phyloP scores from a whole-genome alignment of 2,329 filamentous ascomycete genomes.

The Thyridium curvatum region DNA sequence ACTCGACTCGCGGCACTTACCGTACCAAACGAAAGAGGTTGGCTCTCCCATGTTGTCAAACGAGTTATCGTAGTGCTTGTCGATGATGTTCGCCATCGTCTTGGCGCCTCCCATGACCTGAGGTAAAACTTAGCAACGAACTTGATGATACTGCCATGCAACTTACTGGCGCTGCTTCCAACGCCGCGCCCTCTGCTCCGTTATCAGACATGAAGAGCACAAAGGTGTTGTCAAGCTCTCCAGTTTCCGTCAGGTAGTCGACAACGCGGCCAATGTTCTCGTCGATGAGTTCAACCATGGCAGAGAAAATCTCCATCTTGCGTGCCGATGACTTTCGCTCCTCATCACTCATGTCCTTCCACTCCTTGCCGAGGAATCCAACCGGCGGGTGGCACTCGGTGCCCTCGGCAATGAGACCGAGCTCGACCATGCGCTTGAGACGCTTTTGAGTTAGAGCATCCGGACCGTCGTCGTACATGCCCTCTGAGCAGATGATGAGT shows the following conservation, averaged over 20 bases:
- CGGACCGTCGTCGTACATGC: conserved; percentile 54
- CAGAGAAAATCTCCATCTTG: conserved; percentile 56
- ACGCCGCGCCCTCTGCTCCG: conserved; percentile 19
- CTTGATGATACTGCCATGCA: no score
- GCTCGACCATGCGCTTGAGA: conserved; percentile 46
- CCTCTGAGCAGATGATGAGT: conserved; percentile 11
- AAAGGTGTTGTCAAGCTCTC: conserved; percentile 57
- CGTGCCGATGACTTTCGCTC: conserved; percentile 39
- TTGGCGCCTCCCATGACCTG: conserved; percentile 4
- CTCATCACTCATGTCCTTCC: conserved; percentile 37
- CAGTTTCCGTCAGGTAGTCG: conserved; percentile 45
- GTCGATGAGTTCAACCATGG: conserved; percentile 58
- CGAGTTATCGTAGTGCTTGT: conserved; percentile 50
- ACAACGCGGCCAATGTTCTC: conserved; percentile 52
- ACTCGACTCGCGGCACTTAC: conserved; percentile 10
- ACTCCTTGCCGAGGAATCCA: conserved; percentile 33
- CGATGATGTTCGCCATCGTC: conserved; percentile 12
- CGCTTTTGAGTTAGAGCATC: conserved; percentile 47
- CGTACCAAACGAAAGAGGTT: conserved; percentile 51
- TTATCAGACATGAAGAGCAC: conserved; percentile 59
- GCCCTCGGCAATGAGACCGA: conserved; percentile 47
- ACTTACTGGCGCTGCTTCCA: conserved; percentile 11
- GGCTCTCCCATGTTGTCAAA: conserved; percentile 47
- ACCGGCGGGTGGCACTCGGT: conserved; percentile 44
- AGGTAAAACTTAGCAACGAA: no score